Evolutionary conservation across 257 asterid species (phyloP), one percentile per base, ranked within the genome.

Genomic region (Fraxinus excelsior): DNA sequence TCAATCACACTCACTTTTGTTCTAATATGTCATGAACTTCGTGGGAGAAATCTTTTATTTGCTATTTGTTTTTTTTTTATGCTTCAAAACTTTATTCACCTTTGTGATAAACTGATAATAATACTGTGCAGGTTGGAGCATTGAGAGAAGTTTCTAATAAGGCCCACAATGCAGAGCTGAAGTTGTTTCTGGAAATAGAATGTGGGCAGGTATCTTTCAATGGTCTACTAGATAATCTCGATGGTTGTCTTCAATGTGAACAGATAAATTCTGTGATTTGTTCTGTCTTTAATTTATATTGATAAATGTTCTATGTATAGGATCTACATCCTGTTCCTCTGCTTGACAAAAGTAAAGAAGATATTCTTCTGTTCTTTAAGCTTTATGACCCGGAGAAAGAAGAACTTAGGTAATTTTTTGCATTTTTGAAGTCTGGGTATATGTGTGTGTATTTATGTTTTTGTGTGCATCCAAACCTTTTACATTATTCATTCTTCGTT

Each of bases 351-450:
- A 90, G 34, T 31, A 96, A 88, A 88, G 99, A 96, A 28, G 97
- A 90, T 78, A 85, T 93, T 72, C 88, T 96, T 78, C 89, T 96
- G 72, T 96, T 96, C 86, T 93, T 96, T 74, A 96, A 96, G 85
- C 86, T 90, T 81, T 96, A 87, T 87, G 91, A 96, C 75, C 97
- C 97, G 14, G 96, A 88, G 86, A 96, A 90, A 85, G 97, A 89
- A 86, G 97, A 91, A 86, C 96, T 93, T 51, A 85, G 97, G 99
- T 96, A 90, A 68, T 65, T 56, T 28, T 37, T 37, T 72, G 12
- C 23, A 14, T 38, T 77, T 37, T 60, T 35, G 25, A 62, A 8
- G 14, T 13, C 40, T 7, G 12, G 23, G 23, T 35, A 6, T 31
- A 31, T 10, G 8, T 69, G 67, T 73, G 4, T 42, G 6, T 49